phyloP scores from a whole-genome alignment of 495 filamentous ascomycete species.

The Aspergillus ellipticus region DNA sequence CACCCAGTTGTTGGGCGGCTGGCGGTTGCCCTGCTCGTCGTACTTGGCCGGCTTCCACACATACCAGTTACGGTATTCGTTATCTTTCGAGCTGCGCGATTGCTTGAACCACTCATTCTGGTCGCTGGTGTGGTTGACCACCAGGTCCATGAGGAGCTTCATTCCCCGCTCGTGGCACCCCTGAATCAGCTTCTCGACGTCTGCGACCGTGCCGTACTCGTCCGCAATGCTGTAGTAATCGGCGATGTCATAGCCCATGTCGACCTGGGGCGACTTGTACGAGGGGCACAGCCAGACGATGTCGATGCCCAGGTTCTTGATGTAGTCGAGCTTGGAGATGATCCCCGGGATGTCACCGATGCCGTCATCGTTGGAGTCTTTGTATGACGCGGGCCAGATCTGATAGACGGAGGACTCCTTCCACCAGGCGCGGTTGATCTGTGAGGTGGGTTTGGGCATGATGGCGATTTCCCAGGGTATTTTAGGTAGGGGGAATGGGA shows the following conservation, averaged over 20 bases:
- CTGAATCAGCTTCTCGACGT: slow-evolving; percentile 61
- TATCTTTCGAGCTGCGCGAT: slow-evolving; percentile 55
- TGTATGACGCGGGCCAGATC: slow-evolving; percentile 65
- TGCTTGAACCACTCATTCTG: slow-evolving; percentile 74
- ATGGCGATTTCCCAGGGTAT: background rate
- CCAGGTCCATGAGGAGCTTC: slow-evolving; percentile 70
- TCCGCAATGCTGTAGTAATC: slow-evolving; percentile 63
- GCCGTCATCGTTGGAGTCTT: slow-evolving; percentile 65
- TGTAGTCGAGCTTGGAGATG: slow-evolving; percentile 61
- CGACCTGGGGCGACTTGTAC: slow-evolving; percentile 61
- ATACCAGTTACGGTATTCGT: slow-evolving; percentile 66
- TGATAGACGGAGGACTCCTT: slow-evolving; percentile 62
- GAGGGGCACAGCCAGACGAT: slow-evolving; percentile 67
- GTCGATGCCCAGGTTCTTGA: slow-evolving; percentile 59
- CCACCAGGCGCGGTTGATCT: slow-evolving; percentile 50
- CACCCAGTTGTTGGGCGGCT: slow-evolving; percentile 70
- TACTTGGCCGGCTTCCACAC: slow-evolving; percentile 63
- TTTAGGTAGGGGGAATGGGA: background rate
- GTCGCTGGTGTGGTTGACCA: slow-evolving; percentile 78
- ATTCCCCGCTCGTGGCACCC: slow-evolving; percentile 56
- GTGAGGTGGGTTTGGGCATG: slow-evolving; percentile 26
- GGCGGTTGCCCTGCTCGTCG: slow-evolving; percentile 53
- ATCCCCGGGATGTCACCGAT: slow-evolving; percentile 67
- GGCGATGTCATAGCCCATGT: slow-evolving; percentile 64
- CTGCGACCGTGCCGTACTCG: slow-evolving; percentile 58